Evolutionary conservation across 2,329 filamentous ascomycete species (phyloP).

Genomic region (Aureobasidium sp.): DNA sequence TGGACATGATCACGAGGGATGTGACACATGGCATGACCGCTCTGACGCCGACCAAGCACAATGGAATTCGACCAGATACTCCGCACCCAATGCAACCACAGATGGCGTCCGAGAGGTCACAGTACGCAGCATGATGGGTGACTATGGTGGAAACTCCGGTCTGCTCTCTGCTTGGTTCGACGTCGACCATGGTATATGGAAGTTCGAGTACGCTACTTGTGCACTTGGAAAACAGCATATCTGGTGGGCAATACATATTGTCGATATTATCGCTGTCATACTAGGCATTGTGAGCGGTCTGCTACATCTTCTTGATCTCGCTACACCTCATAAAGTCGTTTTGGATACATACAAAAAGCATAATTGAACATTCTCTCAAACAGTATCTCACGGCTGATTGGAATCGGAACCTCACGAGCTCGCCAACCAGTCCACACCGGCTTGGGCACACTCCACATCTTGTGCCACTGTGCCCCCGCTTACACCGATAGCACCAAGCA

Average conservation of each 20-base stretch:
- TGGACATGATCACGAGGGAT: constrained; percentile 96
- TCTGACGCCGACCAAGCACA: background rate
- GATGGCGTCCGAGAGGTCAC: constrained; percentile 87
- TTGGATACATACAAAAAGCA: background rate
- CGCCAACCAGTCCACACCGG: constrained; percentile 19
- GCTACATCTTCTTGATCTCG: background rate
- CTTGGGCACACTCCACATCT: constrained; percentile 28
- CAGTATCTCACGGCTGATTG: background rate
- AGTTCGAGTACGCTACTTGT: constrained; percentile 82
- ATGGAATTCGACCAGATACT: constrained; percentile 40
- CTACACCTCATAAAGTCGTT: background rate
- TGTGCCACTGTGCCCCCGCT: constrained; percentile 34
- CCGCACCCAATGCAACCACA: background rate
- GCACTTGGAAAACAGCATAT: constrained; percentile 86
- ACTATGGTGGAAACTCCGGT: constrained; percentile 92
- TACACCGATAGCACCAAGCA: constrained; percentile 33
- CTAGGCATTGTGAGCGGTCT: constrained; percentile 25
- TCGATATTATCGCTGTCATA: constrained; percentile 62
- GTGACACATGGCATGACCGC: constrained; percentile 82
- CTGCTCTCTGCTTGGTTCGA: constrained; percentile 94
- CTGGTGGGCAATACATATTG: constrained; percentile 92
- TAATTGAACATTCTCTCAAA: background rate
- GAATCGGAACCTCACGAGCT: background rate
- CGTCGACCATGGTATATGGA: constrained; percentile 71
- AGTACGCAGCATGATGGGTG: constrained; percentile 98